A percentile compares a stretch with the other conserved stretches of the same genome.
These are phyloP conservation scores for Chernovozyma sophiae-reginae DNA, from an alignment of 1,139 yeast genomes.

Conservation along the genomic window DNA sequence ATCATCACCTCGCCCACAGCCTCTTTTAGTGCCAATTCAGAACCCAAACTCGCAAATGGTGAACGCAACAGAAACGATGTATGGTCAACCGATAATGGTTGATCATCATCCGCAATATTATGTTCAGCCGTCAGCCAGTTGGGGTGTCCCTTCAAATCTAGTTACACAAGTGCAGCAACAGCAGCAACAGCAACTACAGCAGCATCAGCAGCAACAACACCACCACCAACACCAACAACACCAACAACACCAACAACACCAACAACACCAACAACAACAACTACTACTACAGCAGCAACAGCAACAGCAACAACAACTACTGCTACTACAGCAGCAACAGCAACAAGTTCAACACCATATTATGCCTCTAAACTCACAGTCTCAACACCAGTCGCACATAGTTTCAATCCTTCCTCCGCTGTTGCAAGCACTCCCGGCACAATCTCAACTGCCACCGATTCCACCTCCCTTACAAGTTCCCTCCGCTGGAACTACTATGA, in stretches of 20 bases:
- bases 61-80: neutral
- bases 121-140: neutral
- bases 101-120: neutral
- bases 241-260: constrained; percentile 7
- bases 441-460: constrained; percentile 3
- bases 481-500: neutral
- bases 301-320: constrained; percentile 7
- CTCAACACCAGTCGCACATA: neutral
- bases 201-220: constrained; percentile 1
- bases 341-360: neutral
- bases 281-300: constrained; percentile 6
- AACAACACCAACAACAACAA: constrained; percentile 6
- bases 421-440: neutral
- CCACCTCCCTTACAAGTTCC: constrained; percentile 3
- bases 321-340: constrained; percentile 5
- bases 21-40: neutral
- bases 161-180: constrained; percentile 6
- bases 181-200: constrained; percentile 7
- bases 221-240: constrained; percentile 5
- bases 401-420: neutral
- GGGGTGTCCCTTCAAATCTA: constrained; percentile 1
- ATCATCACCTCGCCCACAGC: neutral
- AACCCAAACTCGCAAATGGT: neutral
- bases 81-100: neutral
- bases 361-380: neutral